phyloP scores from a whole-genome alignment of 2,329 filamentous ascomycete genomes.

The Sodiomyces alkalinus region DNA sequence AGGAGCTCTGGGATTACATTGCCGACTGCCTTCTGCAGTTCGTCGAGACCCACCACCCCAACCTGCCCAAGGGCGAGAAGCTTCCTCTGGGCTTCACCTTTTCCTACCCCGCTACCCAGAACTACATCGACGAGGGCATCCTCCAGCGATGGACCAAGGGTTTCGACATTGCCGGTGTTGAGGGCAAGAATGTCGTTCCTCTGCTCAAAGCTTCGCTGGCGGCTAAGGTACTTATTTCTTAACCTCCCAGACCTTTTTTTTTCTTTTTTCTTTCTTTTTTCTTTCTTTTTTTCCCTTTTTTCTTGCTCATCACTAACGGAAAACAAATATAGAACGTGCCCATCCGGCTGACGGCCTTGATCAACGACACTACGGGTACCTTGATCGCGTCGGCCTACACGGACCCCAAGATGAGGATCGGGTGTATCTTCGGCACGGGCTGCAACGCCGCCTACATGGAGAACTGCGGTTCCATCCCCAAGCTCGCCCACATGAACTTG shows the following conservation, averaged over 20 bases:
- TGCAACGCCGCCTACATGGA: conserved; percentile 99
- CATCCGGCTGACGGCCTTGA: conserved; percentile 82
- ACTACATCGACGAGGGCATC: conserved; percentile 84
- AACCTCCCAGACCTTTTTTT: too few relatives aligned
- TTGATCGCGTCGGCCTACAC: conserved; percentile 94
- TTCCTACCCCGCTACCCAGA: conserved; percentile 84
- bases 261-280: too few relatives aligned
- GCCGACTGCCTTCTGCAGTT: conserved; percentile 87
- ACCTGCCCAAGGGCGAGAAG: conserved; percentile 43
- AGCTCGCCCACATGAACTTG: conserved; percentile 82
- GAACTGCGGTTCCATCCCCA: conserved; percentile 76
- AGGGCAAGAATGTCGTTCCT: conserved; percentile 79
- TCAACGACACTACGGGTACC: conserved; percentile 96
- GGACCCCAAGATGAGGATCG: conserved; percentile 83
- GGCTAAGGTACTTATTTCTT: conserved; percentile 54
- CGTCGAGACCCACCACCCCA: conserved; percentile 68
- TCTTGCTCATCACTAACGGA: too few relatives aligned
- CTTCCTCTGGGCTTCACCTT: conserved; percentile 88
- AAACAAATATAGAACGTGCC: conserved; percentile 64
- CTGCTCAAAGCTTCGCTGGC: conserved; percentile 69
- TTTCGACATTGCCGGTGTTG: conserved; percentile 84
- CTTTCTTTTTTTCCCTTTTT: too few relatives aligned
- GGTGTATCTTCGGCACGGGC: conserved; percentile 95
- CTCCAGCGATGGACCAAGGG: conserved; percentile 96
- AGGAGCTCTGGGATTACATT: conserved; percentile 90